phyloP scores from a whole-genome alignment of 352 stramenopile species.

The Globisporangium paroecandrum region DNA sequence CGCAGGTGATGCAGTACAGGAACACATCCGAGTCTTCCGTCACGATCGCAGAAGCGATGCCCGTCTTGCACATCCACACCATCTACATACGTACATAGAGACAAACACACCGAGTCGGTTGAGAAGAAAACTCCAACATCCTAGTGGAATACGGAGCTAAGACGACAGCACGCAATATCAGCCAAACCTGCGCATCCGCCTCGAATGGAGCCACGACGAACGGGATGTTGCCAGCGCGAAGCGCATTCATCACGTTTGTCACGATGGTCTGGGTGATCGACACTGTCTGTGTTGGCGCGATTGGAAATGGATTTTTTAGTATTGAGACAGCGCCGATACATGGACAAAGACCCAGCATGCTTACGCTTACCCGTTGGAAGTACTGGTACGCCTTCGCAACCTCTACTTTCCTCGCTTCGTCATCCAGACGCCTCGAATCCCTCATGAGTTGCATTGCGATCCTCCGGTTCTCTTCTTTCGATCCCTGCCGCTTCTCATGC shows the following conservation, averaged over 20 bases:
- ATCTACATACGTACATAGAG: conserved; percentile 29
- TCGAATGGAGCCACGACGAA: conserved; percentile 79
- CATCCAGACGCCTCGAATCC: conserved; percentile 41
- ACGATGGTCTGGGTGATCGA: conserved; percentile 66
- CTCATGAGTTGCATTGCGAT: conserved; percentile 50
- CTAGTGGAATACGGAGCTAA: too few species aligned
- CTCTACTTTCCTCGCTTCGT: conserved; percentile 44
- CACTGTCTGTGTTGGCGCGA: conserved; percentile 33
- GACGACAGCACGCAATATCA: too few species aligned
- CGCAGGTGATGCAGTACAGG: conserved; percentile 63
- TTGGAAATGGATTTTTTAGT: neutral
- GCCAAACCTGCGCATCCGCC: conserved; percentile 52
- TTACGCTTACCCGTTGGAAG: conserved; percentile 40
- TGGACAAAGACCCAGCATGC: neutral
- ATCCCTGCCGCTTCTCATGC: conserved; percentile 54
- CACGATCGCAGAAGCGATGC: conserved; percentile 57
- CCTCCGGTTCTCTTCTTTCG: conserved; percentile 57
- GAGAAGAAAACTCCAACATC: too few species aligned
- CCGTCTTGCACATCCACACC: conserved; percentile 76
- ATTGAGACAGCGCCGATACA: too few species aligned
- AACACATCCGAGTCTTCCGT: conserved; percentile 81
- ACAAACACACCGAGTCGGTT: too few species aligned
- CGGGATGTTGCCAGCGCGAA: conserved; percentile 36
- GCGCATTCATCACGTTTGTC: conserved; percentile 49
- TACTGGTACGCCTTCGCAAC: conserved; percentile 54